Conservation (phyloP, 768 basidiomycete genomes). For the Suillus alpinus region DNA sequence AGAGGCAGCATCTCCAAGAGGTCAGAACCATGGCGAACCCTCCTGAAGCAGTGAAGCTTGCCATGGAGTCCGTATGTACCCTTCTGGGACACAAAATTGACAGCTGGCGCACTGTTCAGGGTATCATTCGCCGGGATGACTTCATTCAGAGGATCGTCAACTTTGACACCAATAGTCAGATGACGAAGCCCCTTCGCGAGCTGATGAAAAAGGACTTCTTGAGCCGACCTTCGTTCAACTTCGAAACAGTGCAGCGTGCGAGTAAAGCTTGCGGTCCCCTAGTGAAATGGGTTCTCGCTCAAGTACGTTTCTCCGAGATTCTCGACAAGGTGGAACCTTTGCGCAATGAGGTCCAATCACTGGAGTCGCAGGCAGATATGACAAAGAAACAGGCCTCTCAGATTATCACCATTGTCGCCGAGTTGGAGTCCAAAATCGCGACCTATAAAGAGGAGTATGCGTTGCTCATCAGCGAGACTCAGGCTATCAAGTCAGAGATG, state of each 20-base stretch:
- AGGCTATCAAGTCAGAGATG: slow-evolving; percentile 97
- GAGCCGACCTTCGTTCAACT: slow-evolving; percentile 87
- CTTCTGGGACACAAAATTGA: slow-evolving; percentile 96
- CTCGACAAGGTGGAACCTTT: slow-evolving; percentile 95
- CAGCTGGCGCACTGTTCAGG: slow-evolving; percentile 93
- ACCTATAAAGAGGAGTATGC: slow-evolving; percentile 98
- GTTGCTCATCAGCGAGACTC: slow-evolving; percentile 91
- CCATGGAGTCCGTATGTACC: slow-evolving; percentile 98
- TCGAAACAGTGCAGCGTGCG: slow-evolving; percentile 91
- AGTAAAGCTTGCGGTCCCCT: slow-evolving; percentile 97
- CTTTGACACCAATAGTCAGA: slow-evolving; percentile 88
- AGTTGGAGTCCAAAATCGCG: slow-evolving; percentile 89
- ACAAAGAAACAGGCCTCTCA: slow-evolving; percentile 91
- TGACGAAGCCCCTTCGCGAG: slow-evolving; percentile 88
- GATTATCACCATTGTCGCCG: slow-evolving; percentile 88
- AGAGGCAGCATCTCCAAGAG: slow-evolving; percentile 92
- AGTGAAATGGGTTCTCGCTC: slow-evolving; percentile 97
- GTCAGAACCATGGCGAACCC: slow-evolving; percentile 98
- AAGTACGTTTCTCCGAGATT: slow-evolving; percentile 96
- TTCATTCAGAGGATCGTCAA: slow-evolving; percentile 95
- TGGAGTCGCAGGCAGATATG: slow-evolving; percentile 90
- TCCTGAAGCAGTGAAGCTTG: slow-evolving; percentile 94
- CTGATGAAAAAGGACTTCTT: slow-evolving; percentile 92
- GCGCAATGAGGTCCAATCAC: slow-evolving; percentile 89
- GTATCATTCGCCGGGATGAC: slow-evolving; percentile 93